Conservation (phyloP, 768 basidiomycete genomes). For the Amanita subjunquillea region DNA sequence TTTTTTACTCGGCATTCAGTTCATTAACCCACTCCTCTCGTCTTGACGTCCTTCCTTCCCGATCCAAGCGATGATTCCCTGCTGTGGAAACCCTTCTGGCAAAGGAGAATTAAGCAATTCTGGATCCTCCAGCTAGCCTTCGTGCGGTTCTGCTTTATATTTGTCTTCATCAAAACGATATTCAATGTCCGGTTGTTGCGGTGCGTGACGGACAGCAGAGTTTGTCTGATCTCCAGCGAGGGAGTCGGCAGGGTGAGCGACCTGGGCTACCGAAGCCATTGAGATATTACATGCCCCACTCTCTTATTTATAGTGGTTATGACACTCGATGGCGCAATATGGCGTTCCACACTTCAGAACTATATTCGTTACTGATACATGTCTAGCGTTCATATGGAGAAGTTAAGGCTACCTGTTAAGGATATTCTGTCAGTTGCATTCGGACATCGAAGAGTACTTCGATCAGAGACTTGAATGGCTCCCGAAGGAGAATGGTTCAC, state of each 20-base stretch:
- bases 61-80: slow-evolving; percentile 24
- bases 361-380: too few species aligned
- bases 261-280: neutral
- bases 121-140: slow-evolving; percentile 23
- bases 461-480: slow-evolving; percentile 80
- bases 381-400: too few species aligned
- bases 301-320: neutral
- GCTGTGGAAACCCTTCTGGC: slow-evolving; percentile 25
- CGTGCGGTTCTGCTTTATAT: slow-evolving; percentile 26
- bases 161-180: slow-evolving; percentile 29
- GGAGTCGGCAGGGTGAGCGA: neutral
- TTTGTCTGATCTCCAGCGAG: neutral
- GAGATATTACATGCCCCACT: neutral
- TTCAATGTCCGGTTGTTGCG: slow-evolving; percentile 24
- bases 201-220: neutral
- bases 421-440: too few species aligned
- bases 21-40: slow-evolving; percentile 30
- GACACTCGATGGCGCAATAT: neutral
- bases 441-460: too few species aligned
- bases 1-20: slow-evolving; percentile 14
- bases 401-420: too few species aligned
- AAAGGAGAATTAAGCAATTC: slow-evolving; percentile 17
- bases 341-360: neutral
- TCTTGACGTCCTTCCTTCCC: slow-evolving; percentile 33
- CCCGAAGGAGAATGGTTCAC: slow-evolving; percentile 55